A percentile compares a stretch with the other conserved stretches of the same genome.
Conservation (phyloP, 2,329 filamentous ascomycete genomes). For the Monosporascus sp. region DNA sequence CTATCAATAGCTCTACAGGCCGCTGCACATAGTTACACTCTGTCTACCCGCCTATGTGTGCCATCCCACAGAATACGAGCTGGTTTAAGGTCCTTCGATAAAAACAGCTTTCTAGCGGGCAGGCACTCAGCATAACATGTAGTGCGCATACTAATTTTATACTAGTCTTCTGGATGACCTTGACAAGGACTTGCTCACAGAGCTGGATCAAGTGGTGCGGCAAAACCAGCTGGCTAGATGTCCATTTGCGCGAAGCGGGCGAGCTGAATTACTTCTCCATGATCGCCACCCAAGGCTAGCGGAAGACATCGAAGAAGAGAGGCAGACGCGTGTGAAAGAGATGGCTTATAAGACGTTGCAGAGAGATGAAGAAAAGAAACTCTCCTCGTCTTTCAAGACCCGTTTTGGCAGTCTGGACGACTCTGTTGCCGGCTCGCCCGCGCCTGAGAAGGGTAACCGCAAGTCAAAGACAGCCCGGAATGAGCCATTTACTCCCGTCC, state of each 20-base stretch:
- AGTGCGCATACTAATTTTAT: slow-evolving; percentile 25
- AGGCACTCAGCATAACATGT: too few relatives aligned
- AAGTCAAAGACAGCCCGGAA: slow-evolving; percentile 44
- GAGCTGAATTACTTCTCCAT: slow-evolving; percentile 60
- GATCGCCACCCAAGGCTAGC: slow-evolving; percentile 59
- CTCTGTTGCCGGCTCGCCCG: slow-evolving; percentile 32
- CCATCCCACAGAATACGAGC: too few relatives aligned
- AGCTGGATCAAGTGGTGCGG: slow-evolving; percentile 75
- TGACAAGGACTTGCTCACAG: slow-evolving; percentile 73
- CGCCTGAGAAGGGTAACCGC: slow-evolving; percentile 39
- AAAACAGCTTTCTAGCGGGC: background rate
- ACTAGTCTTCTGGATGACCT: slow-evolving; percentile 67
- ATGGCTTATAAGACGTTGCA: slow-evolving; percentile 63
- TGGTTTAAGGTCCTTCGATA: background rate
- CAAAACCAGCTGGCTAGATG: slow-evolving; percentile 75
- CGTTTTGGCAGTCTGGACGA: slow-evolving; percentile 64
- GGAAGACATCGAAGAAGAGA: slow-evolving; percentile 62
- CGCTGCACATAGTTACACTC: too few relatives aligned
- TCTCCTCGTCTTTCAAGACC: slow-evolving; percentile 54
- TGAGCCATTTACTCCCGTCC: slow-evolving; percentile 57
- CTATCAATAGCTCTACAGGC: too few relatives aligned
- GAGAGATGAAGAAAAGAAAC: slow-evolving; percentile 59
- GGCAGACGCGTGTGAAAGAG: slow-evolving; percentile 65
- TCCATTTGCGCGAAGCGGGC: slow-evolving; percentile 71
- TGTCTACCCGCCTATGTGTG: too few relatives aligned